Conservation (phyloP, 2,329 filamentous ascomycete species). For the Harringtonia lauricola region DNA sequence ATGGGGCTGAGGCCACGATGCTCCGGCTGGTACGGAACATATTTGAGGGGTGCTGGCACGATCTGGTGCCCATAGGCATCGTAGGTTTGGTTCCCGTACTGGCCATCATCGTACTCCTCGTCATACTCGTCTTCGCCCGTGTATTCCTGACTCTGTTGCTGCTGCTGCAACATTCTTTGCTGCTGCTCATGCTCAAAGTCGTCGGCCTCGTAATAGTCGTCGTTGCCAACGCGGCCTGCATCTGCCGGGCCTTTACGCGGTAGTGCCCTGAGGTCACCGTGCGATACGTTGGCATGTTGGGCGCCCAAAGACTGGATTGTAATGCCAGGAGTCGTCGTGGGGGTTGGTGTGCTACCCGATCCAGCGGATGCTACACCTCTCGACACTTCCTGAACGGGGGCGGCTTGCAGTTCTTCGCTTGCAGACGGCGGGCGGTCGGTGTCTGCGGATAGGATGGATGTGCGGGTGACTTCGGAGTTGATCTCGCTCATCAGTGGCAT, state of each 20-base stretch:
- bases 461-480: conserved; percentile 78
- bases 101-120: conserved; percentile 19
- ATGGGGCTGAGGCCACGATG: conserved; percentile 74
- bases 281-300: conserved; percentile 53
- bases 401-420: conserved; percentile 40
- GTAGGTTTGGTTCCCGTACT: conserved; percentile 25
- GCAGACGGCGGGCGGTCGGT: conserved; percentile 63
- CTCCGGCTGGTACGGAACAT: conserved; percentile 58
- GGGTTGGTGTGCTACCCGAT: conserved; percentile 47
- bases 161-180: conserved; percentile 21
- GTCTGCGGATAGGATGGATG: conserved; percentile 74
- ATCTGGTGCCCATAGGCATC: conserved; percentile 49
- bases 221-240: conserved; percentile 24
- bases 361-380: conserved; percentile 44
- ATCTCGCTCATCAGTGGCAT: conserved; percentile 86
- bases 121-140: conserved; percentile 21
- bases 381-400: conserved; percentile 52
- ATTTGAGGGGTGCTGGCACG: conserved; percentile 52
- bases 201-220: conserved; percentile 31
- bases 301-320: conserved; percentile 52
- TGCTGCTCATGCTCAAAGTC: conserved; percentile 23
- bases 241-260: conserved; percentile 31
- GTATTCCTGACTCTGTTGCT: conserved; percentile 33
- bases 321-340: conserved; percentile 40
- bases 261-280: conserved; percentile 45